Conservation (phyloP, 2,329 filamentous ascomycete genomes). For the Scortechinia acanthostroma region DNA sequence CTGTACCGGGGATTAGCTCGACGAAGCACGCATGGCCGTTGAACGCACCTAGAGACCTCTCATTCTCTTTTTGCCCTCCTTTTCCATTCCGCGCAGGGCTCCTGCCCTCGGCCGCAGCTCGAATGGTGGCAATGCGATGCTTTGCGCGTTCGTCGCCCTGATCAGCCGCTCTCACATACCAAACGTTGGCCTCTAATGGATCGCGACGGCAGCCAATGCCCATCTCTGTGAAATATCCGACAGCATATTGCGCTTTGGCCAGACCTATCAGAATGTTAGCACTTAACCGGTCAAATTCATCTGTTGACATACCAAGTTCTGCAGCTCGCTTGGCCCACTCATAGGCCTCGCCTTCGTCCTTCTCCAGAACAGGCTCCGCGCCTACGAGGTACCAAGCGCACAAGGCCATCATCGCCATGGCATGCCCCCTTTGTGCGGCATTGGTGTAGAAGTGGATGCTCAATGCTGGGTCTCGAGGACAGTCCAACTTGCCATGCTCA, state of each 20-base stretch:
- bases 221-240: constrained; percentile 73
- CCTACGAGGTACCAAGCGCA: constrained; percentile 99
- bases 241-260: constrained; percentile 53
- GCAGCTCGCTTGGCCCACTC: constrained; percentile 89
- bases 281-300: constrained; percentile 1
- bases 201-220: constrained; percentile 68
- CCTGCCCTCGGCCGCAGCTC: constrained; percentile 47
- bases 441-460: constrained; percentile 97
- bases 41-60: too few relatives aligned
- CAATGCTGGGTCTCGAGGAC: constrained; percentile 82
- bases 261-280: too few relatives aligned
- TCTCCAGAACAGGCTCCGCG: constrained; percentile 82
- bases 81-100: too few relatives aligned
- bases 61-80: too few relatives aligned
- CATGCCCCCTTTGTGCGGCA: constrained; percentile 76
- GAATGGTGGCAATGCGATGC: constrained; percentile 59
- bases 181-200: constrained; percentile 66
- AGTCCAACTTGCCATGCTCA: constrained; percentile 81
- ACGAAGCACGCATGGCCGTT: too few relatives aligned
- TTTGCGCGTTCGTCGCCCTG: constrained; percentile 64
- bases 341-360: constrained; percentile 91
- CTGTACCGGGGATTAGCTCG: too few relatives aligned
- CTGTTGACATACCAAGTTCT: constrained; percentile 71
- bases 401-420: constrained; percentile 91
- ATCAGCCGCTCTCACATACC: constrained; percentile 69